Percentiles rank a stretch among this genome's conserved stretches.
phyloP scores from a whole-genome alignment of 768 basidiomycete genomes.

The Dentipellis sp. region DNA sequence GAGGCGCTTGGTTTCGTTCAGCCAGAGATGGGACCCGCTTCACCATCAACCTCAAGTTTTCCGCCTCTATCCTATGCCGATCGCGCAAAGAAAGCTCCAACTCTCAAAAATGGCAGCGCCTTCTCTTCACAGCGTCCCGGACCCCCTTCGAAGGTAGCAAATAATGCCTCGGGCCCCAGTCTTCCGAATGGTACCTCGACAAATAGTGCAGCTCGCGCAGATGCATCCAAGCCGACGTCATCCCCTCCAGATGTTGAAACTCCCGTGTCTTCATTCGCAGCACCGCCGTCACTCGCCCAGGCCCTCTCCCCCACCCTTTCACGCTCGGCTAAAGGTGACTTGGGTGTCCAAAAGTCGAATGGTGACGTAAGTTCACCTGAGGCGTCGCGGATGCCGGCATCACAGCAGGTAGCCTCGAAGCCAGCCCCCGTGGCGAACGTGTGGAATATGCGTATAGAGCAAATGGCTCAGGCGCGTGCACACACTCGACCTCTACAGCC shows the following conservation, averaged over 20 bases:
- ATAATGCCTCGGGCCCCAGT: neutral
- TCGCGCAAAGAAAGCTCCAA: constrained; percentile 29
- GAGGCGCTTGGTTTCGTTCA: no score
- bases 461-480: constrained; percentile 25
- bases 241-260: constrained; percentile 2
- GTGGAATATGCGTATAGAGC: constrained; percentile 34
- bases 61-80: constrained; percentile 43
- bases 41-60: no score
- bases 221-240: neutral
- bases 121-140: constrained; percentile 6
- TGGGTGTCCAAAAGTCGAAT: constrained; percentile 1
- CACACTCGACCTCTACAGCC: constrained; percentile 14
- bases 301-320: neutral
- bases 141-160: neutral
- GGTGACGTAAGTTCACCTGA: neutral
- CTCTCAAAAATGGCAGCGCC: constrained; percentile 16
- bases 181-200: constrained; percentile 2
- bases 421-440: constrained; percentile 26
- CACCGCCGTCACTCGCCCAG: constrained; percentile 4
- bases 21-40: no score
- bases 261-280: neutral
- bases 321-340: constrained; percentile 1
- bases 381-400: constrained; percentile 3
- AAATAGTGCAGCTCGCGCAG: neutral
- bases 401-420: constrained; percentile 12